Evolutionary conservation across 2,329 filamentous ascomycete species (phyloP).

Genomic region (Davidsoniella neocaledoniae): DNA sequence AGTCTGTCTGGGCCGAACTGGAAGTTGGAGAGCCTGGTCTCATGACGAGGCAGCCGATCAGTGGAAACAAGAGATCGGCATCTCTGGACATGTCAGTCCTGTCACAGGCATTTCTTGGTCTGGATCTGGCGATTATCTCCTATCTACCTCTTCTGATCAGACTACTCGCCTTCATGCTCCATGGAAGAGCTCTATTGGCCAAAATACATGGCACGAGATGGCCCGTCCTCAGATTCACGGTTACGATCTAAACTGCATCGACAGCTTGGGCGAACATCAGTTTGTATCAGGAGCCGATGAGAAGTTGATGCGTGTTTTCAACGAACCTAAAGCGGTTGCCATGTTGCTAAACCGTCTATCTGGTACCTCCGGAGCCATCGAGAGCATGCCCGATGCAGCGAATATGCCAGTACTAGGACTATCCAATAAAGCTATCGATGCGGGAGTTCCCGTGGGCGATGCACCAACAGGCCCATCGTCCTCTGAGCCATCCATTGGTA

Average conservation of each 20-base stretch:
- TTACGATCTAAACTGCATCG: conserved; percentile 92
- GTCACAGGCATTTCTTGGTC: conserved; percentile 78
- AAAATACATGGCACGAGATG: conserved; percentile 79
- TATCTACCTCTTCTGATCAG: conserved; percentile 83
- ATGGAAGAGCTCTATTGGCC: conserved; percentile 39
- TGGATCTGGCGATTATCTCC: conserved; percentile 60
- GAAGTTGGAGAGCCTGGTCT: conserved; percentile 81
- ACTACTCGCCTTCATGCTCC: conserved; percentile 74
- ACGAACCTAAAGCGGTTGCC: conserved; percentile 71
- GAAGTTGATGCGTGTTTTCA: conserved; percentile 92
- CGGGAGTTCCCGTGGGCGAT: conserved; percentile 20
- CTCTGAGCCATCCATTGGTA: conserved; percentile 33
- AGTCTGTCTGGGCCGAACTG: conserved; percentile 72
- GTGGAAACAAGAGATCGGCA: conserved; percentile 62
- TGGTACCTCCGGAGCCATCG: conserved; percentile 23
- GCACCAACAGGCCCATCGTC: conserved; percentile 30
- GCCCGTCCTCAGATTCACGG: conserved; percentile 92
- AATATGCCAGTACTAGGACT: conserved; percentile 90
- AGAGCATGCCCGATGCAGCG: conserved; percentile 62
- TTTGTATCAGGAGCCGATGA: conserved; percentile 95
- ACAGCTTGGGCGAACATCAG: conserved; percentile 50
- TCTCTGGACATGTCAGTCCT: conserved; percentile 69
- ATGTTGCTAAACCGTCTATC: conserved; percentile 53
- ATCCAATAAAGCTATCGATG: conserved; percentile 80
- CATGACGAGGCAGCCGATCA: conserved; percentile 41